These are phyloP conservation scores for Purpureocillium lavendulum DNA, from an alignment of 2,329 filamentous ascomycete species.

Conservation along the genomic window DNA sequence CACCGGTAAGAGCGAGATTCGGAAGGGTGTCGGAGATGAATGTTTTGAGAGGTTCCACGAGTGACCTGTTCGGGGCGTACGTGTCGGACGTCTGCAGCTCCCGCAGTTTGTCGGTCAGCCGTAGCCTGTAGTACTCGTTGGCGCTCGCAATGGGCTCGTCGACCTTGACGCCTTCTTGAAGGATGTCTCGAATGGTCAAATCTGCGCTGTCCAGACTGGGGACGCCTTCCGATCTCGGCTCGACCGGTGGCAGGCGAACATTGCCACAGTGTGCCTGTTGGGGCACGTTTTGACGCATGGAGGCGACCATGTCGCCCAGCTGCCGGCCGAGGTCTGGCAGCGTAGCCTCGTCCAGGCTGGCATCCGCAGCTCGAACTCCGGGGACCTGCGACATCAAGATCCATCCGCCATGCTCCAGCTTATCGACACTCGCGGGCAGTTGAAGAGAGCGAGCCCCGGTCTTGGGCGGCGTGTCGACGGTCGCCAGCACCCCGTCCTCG, in stretches of 20 bases:
- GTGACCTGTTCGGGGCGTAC: constrained; percentile 3
- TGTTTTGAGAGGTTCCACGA: neutral
- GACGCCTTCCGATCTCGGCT: neutral
- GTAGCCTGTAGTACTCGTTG: constrained; percentile 6
- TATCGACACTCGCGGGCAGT: neutral
- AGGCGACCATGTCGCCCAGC: constrained; percentile 9
- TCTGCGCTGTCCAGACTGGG: neutral
- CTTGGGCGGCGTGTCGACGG: neutral
- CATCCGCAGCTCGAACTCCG: constrained; percentile 6
- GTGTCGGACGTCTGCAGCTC: constrained; percentile 3
- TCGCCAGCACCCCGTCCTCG: constrained; percentile 7
- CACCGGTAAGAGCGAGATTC: constrained; percentile 2
- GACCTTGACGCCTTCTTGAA: constrained; percentile 6
- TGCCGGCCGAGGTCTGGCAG: constrained; percentile 7
- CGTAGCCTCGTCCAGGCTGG: constrained; percentile 5
- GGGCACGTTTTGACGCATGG: constrained; percentile 11
- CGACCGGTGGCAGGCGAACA: constrained; percentile 2
- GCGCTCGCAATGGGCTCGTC: constrained; percentile 6
- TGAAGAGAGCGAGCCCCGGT: neutral
- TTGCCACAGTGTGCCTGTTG: constrained; percentile 9
- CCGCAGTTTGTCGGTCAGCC: constrained; percentile 5
- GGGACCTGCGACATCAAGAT: constrained; percentile 11
- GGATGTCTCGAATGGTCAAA: constrained; percentile 1
- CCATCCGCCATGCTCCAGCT: constrained; percentile 9
- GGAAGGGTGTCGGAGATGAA: constrained; percentile 6